These are phyloP conservation scores for Trichoderma sp. DNA, from an alignment of 2,329 filamentous ascomycete genomes.

Conservation along the genomic window DNA sequence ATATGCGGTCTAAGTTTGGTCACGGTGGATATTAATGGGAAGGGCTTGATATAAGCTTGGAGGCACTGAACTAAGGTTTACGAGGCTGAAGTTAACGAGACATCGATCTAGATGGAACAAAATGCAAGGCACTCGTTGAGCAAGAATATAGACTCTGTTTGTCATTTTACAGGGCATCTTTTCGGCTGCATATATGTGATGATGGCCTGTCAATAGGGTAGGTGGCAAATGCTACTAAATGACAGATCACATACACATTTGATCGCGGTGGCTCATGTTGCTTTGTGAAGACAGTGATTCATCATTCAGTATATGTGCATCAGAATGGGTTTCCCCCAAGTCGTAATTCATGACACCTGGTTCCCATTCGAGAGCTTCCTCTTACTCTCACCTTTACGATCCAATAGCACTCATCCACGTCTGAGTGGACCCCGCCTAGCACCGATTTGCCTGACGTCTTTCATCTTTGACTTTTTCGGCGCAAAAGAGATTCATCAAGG, in stretches of 20 bases:
- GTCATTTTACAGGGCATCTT: too few relatives aligned
- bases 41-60: neutral
- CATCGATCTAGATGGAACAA: neutral
- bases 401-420: conserved; percentile 21
- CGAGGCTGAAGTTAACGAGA: neutral
- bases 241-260: neutral
- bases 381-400: neutral
- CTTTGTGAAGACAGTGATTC: neutral
- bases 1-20: neutral
- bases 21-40: neutral
- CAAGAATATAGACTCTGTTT: neutral
- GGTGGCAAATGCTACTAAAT: neutral
- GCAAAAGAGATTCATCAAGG: neutral
- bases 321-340: neutral
- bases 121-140: neutral
- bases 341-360: neutral
- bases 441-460: neutral
- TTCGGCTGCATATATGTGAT: neutral
- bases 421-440: conserved; percentile 8
- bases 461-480: neutral
- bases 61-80: too few relatives aligned
- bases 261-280: neutral
- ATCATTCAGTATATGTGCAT: neutral
- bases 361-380: neutral
- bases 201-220: neutral